phyloP scores from a whole-genome alignment of 257 asterid species.

The Cynanchum wilfordii region DNA sequence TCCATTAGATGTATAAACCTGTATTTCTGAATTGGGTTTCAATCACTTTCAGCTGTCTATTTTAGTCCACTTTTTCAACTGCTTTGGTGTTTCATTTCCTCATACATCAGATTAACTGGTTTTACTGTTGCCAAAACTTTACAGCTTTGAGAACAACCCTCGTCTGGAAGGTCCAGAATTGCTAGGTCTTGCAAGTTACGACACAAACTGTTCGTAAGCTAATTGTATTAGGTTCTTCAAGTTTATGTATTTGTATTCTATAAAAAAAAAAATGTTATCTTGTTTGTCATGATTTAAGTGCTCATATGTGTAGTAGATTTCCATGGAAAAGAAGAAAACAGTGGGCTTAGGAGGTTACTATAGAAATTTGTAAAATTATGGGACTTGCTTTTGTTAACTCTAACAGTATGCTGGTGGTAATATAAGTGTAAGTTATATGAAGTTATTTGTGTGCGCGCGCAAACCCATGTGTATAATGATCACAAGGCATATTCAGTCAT shows the following conservation, averaged over 20 bases:
- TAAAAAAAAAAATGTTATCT: neutral
- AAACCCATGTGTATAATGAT: no score
- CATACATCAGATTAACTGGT: neutral
- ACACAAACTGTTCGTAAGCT: conserved; percentile 62
- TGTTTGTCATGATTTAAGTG: neutral
- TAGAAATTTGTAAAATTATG: neutral
- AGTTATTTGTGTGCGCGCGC: neutral
- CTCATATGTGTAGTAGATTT: conserved; percentile 2
- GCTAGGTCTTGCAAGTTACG: conserved; percentile 84
- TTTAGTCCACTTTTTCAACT: neutral
- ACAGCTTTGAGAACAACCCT: conserved; percentile 82
- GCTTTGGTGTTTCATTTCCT: neutral
- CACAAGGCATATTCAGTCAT: no score
- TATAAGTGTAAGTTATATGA: neutral
- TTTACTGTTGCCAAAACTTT: neutral
- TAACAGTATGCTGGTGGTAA: neutral
- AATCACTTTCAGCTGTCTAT: neutral
- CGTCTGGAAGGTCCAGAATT: conserved; percentile 87
- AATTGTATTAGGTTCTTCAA: conserved; percentile 6
- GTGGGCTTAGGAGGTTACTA: neutral
- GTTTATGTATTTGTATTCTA: neutral
- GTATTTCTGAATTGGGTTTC: neutral
- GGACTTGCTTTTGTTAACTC: neutral
- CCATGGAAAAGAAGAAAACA: neutral
- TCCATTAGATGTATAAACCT: neutral